Evolutionary conservation across 176 grass and related monocot genomes (phyloP).

Genomic region (Ensete ventricosum): DNA sequence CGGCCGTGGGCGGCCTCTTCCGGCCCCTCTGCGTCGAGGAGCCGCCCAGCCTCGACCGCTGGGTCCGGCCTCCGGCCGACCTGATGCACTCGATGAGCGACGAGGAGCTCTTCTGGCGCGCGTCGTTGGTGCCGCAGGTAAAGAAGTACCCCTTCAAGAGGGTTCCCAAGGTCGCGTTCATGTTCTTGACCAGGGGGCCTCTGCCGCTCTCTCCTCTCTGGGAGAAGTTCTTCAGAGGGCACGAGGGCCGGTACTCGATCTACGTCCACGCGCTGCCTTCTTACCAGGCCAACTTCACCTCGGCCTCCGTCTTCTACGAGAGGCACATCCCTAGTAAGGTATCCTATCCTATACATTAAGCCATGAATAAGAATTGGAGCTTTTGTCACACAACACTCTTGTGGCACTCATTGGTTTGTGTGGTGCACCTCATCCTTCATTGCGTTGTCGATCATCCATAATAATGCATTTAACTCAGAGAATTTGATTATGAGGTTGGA

Average conservation of each 20-base stretch:
- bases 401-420: not conserved
- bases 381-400: no score
- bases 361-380: not conserved
- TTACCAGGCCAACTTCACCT: constrained; percentile 67
- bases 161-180: constrained; percentile 74
- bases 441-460: not conserved
- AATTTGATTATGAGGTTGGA: not conserved
- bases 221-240: constrained; percentile 65
- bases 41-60: constrained; percentile 39
- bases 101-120: constrained; percentile 86
- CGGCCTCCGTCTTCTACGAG: constrained; percentile 59
- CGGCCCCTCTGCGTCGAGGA: constrained; percentile 16
- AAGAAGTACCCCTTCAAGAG: constrained; percentile 59
- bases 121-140: constrained; percentile 55
- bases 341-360: constrained; percentile 10
- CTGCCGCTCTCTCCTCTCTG: constrained; percentile 77
- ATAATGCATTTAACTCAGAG: not conserved
- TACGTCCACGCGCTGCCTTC: constrained; percentile 78
- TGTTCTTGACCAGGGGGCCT: constrained; percentile 92
- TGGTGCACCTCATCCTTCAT: not conserved
- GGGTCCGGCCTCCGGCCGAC: constrained; percentile 41
- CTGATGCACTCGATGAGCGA: constrained; percentile 60
- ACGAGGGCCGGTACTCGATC: constrained; percentile 68
- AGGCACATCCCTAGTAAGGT: constrained; percentile 93
- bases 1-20: not conserved